Percentiles rank a stretch among this genome's conserved stretches.
Conservation (phyloP, 116 monocot species). For the Cymodocea nodosa region DNA sequence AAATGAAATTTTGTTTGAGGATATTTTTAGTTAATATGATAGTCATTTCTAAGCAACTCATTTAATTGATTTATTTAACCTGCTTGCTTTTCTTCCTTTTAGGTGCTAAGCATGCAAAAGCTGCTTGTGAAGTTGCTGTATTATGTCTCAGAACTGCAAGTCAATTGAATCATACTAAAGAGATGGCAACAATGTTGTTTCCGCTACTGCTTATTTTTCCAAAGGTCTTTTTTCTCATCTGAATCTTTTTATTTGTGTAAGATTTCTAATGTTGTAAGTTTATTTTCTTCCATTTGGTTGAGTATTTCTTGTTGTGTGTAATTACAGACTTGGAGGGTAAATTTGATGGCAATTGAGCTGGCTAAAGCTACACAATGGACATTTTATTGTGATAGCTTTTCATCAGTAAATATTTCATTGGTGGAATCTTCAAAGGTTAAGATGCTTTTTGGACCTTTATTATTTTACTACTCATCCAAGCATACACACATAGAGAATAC, state of each 20-base stretch:
- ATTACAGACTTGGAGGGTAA: slow-evolving; percentile 57
- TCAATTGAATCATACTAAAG: slow-evolving; percentile 30
- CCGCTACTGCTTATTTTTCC: slow-evolving; percentile 65
- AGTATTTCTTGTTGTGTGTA: neutral
- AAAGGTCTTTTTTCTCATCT: slow-evolving; percentile 38
- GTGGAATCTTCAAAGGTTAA: slow-evolving; percentile 7
- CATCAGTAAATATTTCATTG: slow-evolving; percentile 8
- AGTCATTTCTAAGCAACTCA: neutral
- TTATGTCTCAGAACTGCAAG: slow-evolving; percentile 51
- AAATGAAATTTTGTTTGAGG: too few species aligned
- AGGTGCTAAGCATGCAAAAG: slow-evolving; percentile 29
- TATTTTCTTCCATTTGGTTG: slow-evolving; percentile 3
- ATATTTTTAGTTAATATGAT: too few species aligned
- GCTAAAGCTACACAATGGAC: slow-evolving; percentile 49
- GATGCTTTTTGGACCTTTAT: neutral
- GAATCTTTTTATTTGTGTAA: neutral
- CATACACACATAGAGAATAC: too few species aligned
- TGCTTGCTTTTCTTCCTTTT: slow-evolving; percentile 1
- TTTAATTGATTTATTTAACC: neutral
- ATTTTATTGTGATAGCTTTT: slow-evolving; percentile 29
- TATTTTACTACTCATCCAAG: neutral
- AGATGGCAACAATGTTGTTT: slow-evolving; percentile 59
- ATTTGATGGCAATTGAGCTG: slow-evolving; percentile 58
- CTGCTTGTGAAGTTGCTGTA: slow-evolving; percentile 45
- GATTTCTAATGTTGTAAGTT: neutral